Percentiles rank a stretch among this genome's conserved stretches.
Conservation (phyloP, 805 yeast genomes). For the Candida chauliodis region DNA sequence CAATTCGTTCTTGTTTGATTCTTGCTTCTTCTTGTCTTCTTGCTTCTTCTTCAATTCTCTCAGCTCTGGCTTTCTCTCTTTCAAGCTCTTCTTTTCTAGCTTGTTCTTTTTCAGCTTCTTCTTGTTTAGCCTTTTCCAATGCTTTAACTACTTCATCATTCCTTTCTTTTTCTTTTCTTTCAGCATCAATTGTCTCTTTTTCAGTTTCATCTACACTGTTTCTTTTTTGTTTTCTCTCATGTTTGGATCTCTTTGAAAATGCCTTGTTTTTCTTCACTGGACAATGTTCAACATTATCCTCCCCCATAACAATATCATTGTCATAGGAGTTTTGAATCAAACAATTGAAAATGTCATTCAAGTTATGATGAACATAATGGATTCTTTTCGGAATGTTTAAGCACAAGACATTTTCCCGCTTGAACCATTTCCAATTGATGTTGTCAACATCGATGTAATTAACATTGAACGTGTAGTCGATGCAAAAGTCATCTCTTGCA, state of each 20-base stretch:
- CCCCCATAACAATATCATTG: constrained; percentile 6
- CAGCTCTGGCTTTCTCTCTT: constrained; percentile 5
- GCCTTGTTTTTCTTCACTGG: constrained; percentile 5
- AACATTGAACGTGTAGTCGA: constrained; percentile 27
- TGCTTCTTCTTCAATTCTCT: constrained; percentile 6
- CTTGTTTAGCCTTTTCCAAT: constrained; percentile 7
- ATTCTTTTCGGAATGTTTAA: constrained; percentile 35
- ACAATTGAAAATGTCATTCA: constrained; percentile 11
- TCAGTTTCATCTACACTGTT: constrained; percentile 11
- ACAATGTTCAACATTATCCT: constrained; percentile 1
- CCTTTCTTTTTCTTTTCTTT: constrained; percentile 8
- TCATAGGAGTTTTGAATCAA: constrained; percentile 1
- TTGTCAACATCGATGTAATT: constrained; percentile 25
- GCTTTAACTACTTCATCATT: constrained; percentile 5
- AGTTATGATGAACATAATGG: constrained; percentile 16
- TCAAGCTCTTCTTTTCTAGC: constrained; percentile 4
- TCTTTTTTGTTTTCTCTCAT: constrained; percentile 2
- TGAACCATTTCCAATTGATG: constrained; percentile 34
- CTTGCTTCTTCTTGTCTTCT: constrained; percentile 6
- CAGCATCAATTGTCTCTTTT: too few species aligned
- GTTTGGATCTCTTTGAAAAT: constrained; percentile 6
- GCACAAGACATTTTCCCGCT: constrained; percentile 28
- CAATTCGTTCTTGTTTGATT: constrained; percentile 5
- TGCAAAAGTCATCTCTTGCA: constrained; percentile 27
- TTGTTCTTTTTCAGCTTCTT: constrained; percentile 7